Percentiles rank a stretch among this genome's conserved stretches.
Evolutionary conservation across 441 rosid species (phyloP).

Genomic region (Populus hybrid): DNA sequence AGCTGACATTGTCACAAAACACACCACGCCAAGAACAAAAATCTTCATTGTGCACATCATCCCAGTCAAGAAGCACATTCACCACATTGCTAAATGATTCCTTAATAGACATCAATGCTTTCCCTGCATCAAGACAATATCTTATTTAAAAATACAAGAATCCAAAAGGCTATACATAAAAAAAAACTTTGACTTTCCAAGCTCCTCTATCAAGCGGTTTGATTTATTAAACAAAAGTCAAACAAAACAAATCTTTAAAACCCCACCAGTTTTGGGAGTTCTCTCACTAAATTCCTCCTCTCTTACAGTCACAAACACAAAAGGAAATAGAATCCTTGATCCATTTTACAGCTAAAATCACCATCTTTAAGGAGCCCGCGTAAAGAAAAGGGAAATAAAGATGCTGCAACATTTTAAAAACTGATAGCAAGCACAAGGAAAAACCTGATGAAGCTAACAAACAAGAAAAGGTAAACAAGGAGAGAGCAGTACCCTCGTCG

Average conservation of each 20-base stretch:
- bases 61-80: too few relatives aligned
- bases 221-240: neutral
- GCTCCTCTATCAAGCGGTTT: neutral
- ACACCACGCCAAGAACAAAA: conserved; percentile 94
- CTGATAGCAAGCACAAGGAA: neutral
- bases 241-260: neutral
- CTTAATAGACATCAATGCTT: too few relatives aligned
- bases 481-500: neutral
- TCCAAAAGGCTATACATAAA: neutral
- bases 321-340: neutral
- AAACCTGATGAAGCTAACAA: too few relatives aligned
- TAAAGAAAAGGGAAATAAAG: neutral
- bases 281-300: neutral
- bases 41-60: conserved; percentile 23
- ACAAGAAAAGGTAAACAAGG: neutral
- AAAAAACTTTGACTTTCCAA: neutral
- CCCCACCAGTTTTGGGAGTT: neutral
- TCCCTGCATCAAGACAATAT: too few relatives aligned
- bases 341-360: neutral
- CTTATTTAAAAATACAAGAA: too few relatives aligned
- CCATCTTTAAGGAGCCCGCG: neutral
- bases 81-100: too few relatives aligned
- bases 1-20: conserved; percentile 53
- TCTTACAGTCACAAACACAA: neutral
- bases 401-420: neutral